These are phyloP conservation scores for Pontederia crassipes DNA, from an alignment of 176 grass and related monocot species.

Conservation along the genomic window DNA sequence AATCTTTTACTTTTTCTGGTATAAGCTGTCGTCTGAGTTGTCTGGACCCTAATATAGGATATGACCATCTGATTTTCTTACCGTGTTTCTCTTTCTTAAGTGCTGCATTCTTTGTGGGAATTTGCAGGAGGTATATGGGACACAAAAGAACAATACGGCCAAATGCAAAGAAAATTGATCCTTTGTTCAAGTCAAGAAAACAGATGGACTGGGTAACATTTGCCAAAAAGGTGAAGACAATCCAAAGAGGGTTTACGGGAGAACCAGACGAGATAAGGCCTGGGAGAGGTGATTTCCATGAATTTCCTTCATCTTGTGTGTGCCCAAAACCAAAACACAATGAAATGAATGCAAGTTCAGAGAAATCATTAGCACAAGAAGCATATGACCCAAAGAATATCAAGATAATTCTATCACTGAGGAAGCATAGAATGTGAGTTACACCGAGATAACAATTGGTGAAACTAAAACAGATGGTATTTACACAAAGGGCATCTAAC, in stretches of 20 bases:
- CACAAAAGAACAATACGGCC: conserved; percentile 94
- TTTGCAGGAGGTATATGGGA: conserved; percentile 73
- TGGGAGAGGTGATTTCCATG: conserved; percentile 72
- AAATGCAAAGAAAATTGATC: conserved; percentile 68
- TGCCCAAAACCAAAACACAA: conserved; percentile 28
- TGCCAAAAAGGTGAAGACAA: conserved; percentile 44
- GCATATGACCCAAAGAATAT: too few species aligned
- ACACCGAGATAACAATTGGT: too few species aligned
- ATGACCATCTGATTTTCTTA: too few species aligned
- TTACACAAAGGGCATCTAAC: too few species aligned
- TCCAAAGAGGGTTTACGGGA: conserved; percentile 63
- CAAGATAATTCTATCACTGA: too few species aligned
- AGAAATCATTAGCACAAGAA: neutral
- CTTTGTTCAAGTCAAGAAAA: conserved; percentile 46
- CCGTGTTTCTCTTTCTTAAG: too few species aligned
- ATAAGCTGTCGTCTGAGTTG: too few species aligned
- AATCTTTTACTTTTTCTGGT: too few species aligned
- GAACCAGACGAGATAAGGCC: conserved; percentile 66
- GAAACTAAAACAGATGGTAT: too few species aligned
- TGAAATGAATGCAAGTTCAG: neutral
- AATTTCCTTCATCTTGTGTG: conserved; percentile 75
- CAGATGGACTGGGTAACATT: conserved; percentile 52
- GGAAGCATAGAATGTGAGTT: too few species aligned
- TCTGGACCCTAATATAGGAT: too few species aligned
- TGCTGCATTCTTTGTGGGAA: neutral